phyloP scores from a whole-genome alignment of 371 early-diverging fungal species.

The Massospora cicadina region DNA sequence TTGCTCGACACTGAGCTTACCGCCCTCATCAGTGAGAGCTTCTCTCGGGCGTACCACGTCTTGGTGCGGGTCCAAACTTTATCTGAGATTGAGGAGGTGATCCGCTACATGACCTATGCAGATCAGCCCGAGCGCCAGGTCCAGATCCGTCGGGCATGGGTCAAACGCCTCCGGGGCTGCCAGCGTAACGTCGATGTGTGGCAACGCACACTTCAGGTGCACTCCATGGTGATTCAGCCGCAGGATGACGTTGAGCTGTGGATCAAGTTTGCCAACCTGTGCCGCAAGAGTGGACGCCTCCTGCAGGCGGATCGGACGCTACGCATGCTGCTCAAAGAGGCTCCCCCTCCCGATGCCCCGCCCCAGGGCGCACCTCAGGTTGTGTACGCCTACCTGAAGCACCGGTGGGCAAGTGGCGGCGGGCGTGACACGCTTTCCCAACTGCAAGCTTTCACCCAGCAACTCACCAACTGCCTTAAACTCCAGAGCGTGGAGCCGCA shows the following conservation, averaged over 20 bases:
- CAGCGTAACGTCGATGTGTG: constrained; percentile 91
- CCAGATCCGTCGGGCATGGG: constrained; percentile 76
- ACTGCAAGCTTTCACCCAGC: constrained; percentile 40
- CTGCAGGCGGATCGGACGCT: constrained; percentile 68
- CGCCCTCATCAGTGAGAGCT: constrained; percentile 84
- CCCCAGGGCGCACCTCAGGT: constrained; percentile 47
- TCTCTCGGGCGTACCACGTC: constrained; percentile 73
- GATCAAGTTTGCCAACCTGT: constrained; percentile 89
- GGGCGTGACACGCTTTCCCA: constrained; percentile 33
- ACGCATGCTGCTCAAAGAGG: constrained; percentile 31
- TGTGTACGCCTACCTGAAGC: constrained; percentile 86
- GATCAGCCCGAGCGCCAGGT: constrained; percentile 66
- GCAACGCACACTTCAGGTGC: constrained; percentile 81
- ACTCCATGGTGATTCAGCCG: constrained; percentile 75
- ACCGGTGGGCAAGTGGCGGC: constrained; percentile 72
- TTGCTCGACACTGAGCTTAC: constrained; percentile 77
- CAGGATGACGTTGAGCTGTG: constrained; percentile 85
- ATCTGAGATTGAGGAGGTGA: constrained; percentile 92
- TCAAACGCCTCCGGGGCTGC: constrained; percentile 66
- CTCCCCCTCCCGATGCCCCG: constrained; percentile 11
- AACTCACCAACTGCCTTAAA: constrained; percentile 34
- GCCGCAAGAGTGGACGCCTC: constrained; percentile 77
- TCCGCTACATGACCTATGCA: constrained; percentile 63
- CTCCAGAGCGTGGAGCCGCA: constrained; percentile 16
- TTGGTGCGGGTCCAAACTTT: constrained; percentile 92